phyloP scores from a whole-genome alignment of 176 grass and related monocot species.

The Bothriochloa decipiens region DNA sequence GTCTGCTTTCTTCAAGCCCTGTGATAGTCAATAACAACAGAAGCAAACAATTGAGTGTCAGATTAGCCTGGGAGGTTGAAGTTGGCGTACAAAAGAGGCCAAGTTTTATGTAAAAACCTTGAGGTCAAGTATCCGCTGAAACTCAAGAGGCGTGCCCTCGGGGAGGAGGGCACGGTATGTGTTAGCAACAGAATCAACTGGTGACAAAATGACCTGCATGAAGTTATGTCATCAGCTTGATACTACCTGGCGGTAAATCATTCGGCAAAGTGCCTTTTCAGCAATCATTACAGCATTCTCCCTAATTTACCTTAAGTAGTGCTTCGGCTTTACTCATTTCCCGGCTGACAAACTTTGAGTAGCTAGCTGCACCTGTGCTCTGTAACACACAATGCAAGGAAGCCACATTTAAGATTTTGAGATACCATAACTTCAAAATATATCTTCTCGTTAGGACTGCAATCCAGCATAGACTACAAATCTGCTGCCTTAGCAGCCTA shows the following conservation, averaged over 20 bases:
- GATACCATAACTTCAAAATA: background rate
- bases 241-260: constrained; percentile 18
- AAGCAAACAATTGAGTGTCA: background rate
- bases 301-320: constrained; percentile 81
- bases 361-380: constrained; percentile 71
- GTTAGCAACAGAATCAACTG: constrained; percentile 94
- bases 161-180: constrained; percentile 89
- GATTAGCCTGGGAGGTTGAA: background rate
- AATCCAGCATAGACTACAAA: constrained; percentile 10
- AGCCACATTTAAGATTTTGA: constrained; percentile 24
- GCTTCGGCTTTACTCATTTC: constrained; percentile 99
- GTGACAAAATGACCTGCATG: constrained; percentile 96
- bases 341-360: constrained; percentile 97
- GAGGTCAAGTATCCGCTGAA: constrained; percentile 96
- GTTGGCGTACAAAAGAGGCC: background rate
- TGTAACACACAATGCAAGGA: constrained; percentile 50
- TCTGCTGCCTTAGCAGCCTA: background rate
- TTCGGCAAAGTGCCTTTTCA: constrained; percentile 12
- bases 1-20: constrained; percentile 98
- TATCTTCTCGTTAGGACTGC: background rate
- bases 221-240: constrained; percentile 31
- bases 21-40: background rate
- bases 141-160: constrained; percentile 86
- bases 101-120: constrained; percentile 62
- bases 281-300: background rate